phyloP scores from a whole-genome alignment of 2,329 filamentous ascomycete genomes.

The Leptographium wingfieldii region DNA sequence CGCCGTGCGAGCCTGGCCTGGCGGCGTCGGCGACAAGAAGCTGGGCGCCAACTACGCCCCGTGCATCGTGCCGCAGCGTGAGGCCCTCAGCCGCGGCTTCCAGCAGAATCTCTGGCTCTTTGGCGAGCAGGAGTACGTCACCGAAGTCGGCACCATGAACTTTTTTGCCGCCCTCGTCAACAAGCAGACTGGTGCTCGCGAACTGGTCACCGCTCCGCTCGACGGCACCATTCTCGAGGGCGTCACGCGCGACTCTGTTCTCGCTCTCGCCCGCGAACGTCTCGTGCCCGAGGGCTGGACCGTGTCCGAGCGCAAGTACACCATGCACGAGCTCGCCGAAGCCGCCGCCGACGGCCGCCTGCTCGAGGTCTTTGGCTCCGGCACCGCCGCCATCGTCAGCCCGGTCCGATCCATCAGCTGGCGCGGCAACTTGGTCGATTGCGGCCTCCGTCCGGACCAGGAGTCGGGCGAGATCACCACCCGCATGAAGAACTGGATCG shows the following conservation, averaged over 20 bases:
- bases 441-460: conserved; percentile 65
- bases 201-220: conserved; percentile 86
- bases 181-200: conserved; percentile 78
- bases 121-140: conserved; percentile 87
- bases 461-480: conserved; percentile 80
- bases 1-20: conserved; percentile 93
- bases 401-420: conserved; percentile 84
- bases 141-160: conserved; percentile 98
- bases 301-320: conserved; percentile 79
- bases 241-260: conserved; percentile 82
- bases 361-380: conserved; percentile 85
- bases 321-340: conserved; percentile 73
- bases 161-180: conserved; percentile 80
- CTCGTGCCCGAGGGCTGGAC: conserved; percentile 79
- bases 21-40: conserved; percentile 96
- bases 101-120: conserved; percentile 99
- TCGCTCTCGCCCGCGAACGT: conserved; percentile 74
- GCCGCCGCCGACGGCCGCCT: conserved; percentile 75
- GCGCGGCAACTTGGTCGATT: conserved; percentile 69
- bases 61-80: conserved; percentile 89
- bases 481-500: conserved; percentile 94
- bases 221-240: conserved; percentile 95
- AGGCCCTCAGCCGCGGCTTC: conserved; percentile 82
- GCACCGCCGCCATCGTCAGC: conserved; percentile 87
- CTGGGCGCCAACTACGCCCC: conserved; percentile 98